These are phyloP conservation scores for Alloteropsis semialata DNA, from an alignment of 176 grass and related monocot genomes.

Conservation along the genomic window DNA sequence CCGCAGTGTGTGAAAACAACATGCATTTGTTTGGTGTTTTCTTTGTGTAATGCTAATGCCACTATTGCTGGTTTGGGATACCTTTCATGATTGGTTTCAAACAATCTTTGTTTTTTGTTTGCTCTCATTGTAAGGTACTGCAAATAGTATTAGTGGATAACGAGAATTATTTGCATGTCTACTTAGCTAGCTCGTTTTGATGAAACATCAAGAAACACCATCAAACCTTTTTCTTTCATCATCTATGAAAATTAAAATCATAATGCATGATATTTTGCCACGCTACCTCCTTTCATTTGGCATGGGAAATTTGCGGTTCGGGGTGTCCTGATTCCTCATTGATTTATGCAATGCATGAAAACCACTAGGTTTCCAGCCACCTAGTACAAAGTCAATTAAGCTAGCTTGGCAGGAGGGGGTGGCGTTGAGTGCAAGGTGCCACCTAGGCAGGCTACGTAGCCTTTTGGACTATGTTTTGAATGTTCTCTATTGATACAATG, in stretches of 20 bases:
- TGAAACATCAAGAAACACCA: neutral
- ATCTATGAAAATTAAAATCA: neutral
- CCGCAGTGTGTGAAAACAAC: neutral
- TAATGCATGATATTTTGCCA: neutral
- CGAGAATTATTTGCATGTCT: neutral
- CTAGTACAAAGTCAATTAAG: neutral
- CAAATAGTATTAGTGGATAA: slow-evolving; percentile 11
- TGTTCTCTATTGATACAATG: neutral
- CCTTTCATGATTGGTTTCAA: neutral
- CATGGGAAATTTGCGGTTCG: neutral
- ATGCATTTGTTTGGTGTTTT: neutral
- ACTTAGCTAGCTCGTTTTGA: neutral
- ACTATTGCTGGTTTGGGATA: neutral
- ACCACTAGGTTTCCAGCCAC: neutral
- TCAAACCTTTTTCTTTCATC: neutral
- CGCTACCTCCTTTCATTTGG: slow-evolving; percentile 11
- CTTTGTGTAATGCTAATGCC: neutral
- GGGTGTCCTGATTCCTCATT: neutral
- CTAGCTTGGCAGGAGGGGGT: neutral
- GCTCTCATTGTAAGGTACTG: neutral
- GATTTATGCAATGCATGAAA: neutral
- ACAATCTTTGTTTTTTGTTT: neutral
- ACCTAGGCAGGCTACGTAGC: neutral
- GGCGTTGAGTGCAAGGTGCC: neutral
- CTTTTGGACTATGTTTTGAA: neutral